These are phyloP conservation scores for Ophiostoma piceae DNA, from an alignment of 2,329 filamentous ascomycete genomes.

Conservation along the genomic window DNA sequence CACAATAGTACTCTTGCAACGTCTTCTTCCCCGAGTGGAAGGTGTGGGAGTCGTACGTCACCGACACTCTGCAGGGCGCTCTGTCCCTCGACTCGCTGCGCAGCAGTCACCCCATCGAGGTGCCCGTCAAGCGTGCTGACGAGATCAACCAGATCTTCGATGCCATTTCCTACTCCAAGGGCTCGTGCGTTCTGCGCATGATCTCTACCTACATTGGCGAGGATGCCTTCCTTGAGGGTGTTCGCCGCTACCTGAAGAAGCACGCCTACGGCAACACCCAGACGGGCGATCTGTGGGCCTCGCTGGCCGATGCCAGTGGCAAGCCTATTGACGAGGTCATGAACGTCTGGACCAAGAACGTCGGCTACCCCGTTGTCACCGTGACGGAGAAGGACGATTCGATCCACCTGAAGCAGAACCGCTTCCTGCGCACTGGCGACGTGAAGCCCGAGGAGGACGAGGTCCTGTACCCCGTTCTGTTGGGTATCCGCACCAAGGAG, in stretches of 20 bases:
- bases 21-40: conserved; percentile 97
- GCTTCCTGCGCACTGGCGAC: conserved; percentile 87
- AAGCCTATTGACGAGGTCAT: conserved; percentile 88
- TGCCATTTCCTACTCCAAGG: conserved; percentile 95
- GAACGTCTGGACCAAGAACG: conserved; percentile 95
- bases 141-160: conserved; percentile 99
- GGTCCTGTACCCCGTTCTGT: conserved; percentile 82
- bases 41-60: conserved; percentile 93
- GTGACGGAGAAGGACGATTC: conserved; percentile 70
- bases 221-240: conserved; percentile 85
- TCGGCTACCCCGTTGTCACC: conserved; percentile 85
- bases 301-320: conserved; percentile 79
- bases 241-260: conserved; percentile 86
- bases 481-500: conserved; percentile 78
- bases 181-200: conserved; percentile 93
- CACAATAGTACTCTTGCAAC: conserved; percentile 71
- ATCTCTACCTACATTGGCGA: conserved; percentile 93
- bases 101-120: conserved; percentile 94
- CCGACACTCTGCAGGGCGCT: conserved; percentile 83
- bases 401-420: conserved; percentile 88
- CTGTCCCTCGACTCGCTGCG: conserved; percentile 82
- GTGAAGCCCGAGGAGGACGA: conserved; percentile 89
- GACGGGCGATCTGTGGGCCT: conserved; percentile 85
- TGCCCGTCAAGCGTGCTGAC: conserved; percentile 89
- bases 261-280: conserved; percentile 95